phyloP scores from a whole-genome alignment of 1,284 basidiomycete genomes.

The Fistulina hepatica region DNA sequence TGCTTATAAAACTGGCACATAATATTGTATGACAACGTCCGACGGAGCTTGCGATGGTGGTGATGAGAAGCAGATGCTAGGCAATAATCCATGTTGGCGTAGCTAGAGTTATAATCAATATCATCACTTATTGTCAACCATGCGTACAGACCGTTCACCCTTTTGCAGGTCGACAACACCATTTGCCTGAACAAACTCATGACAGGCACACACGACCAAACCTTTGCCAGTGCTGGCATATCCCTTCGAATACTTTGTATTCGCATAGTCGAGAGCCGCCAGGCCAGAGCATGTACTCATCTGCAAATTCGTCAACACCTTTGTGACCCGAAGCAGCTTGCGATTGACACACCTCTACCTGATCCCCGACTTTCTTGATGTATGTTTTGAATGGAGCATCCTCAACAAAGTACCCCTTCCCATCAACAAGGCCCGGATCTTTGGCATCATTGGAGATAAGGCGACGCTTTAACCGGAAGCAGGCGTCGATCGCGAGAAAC shows the following conservation, averaged over 20 bases:
- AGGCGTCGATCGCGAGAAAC: conserved; percentile 21
- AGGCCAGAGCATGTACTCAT: not conserved
- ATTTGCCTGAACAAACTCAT: conserved; percentile 8
- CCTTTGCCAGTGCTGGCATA: too few relatives aligned
- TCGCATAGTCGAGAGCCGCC: not conserved
- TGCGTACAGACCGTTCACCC: conserved; percentile 13
- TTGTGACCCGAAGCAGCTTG: not conserved
- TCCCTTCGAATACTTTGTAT: too few relatives aligned
- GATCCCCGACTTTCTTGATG: conserved; percentile 11
- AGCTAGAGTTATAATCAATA: conserved; percentile 10
- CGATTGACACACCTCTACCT: conserved; percentile 1
- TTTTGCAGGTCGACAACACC: conserved; percentile 15
- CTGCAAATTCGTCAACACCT: not conserved
- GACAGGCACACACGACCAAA: conserved; percentile 8
- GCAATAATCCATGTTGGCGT: conserved; percentile 19
- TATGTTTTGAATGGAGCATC: conserved; percentile 16
- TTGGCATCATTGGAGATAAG: conserved; percentile 16
- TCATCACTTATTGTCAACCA: not conserved
- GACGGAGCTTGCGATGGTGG: not conserved
- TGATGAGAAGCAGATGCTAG: conserved; percentile 9
- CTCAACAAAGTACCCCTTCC: conserved; percentile 19
- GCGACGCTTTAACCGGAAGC: conserved; percentile 21
- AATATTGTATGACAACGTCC: conserved; percentile 17
- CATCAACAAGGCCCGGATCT: conserved; percentile 18
- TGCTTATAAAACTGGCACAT: conserved; percentile 17